Evolutionary conservation across 352 stramenopile genomes (phyloP).

Genomic region (Pythium rishiriense): DNA sequence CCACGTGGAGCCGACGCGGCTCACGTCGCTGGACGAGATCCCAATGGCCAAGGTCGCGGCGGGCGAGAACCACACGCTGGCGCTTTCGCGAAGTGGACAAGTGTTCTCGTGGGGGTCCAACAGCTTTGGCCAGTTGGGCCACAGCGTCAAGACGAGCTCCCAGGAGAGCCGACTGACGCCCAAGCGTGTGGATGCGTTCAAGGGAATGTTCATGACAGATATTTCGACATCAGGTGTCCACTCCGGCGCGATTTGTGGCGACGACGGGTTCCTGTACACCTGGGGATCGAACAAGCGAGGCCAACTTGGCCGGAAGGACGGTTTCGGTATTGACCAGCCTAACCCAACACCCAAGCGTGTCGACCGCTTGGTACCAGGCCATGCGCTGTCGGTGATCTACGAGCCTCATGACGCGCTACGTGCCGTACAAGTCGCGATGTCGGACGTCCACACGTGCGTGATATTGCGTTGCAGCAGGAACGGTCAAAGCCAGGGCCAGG

Average conservation of each 20-base stretch:
- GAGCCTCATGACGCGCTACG: constrained; percentile 48
- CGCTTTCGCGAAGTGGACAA: constrained; percentile 61
- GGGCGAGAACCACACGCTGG: constrained; percentile 81
- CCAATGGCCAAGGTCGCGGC: constrained; percentile 67
- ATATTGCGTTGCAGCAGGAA: constrained; percentile 61
- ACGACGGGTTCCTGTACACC: constrained; percentile 58
- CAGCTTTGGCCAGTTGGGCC: constrained; percentile 75
- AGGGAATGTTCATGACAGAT: constrained; percentile 46
- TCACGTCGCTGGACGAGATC: constrained; percentile 49
- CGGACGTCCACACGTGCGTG: constrained; percentile 73
- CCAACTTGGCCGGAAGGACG: constrained; percentile 79
- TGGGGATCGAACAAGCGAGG: constrained; percentile 84
- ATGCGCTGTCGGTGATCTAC: constrained; percentile 64
- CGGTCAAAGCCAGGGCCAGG: constrained; percentile 54
- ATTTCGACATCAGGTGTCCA: constrained; percentile 74
- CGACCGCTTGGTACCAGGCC: constrained; percentile 50
- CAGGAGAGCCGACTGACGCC: constrained; percentile 59
- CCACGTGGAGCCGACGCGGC: constrained; percentile 63
- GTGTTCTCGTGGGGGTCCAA: constrained; percentile 86
- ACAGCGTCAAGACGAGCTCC: constrained; percentile 55
- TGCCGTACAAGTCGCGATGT: constrained; percentile 58
- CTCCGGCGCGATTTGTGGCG: constrained; percentile 60
- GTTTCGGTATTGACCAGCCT: constrained; percentile 62
- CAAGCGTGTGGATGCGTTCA: constrained; percentile 76
- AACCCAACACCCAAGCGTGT: constrained; percentile 57